Percentiles rank a stretch among this genome's conserved stretches.
phyloP scores from a whole-genome alignment of 2,329 filamentous ascomycete species.

The Helotiales sp. region DNA sequence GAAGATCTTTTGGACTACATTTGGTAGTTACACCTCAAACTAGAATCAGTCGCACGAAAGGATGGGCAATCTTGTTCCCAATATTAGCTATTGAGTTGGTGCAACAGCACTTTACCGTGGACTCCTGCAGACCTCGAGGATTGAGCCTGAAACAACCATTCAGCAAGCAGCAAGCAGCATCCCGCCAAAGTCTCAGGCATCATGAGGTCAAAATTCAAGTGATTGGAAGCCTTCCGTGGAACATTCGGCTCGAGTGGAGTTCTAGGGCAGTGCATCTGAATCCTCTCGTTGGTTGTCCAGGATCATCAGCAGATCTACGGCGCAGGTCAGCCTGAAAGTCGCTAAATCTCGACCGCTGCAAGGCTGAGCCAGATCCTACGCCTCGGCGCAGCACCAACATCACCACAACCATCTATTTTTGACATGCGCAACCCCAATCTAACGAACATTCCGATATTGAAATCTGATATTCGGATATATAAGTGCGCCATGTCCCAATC shows the following conservation, averaged over 20 bases:
- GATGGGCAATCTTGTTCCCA: no score
- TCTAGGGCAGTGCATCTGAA: neutral
- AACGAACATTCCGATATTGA: neutral
- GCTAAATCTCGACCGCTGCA: neutral
- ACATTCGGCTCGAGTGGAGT: neutral
- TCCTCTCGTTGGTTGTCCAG: neutral
- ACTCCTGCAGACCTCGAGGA: neutral
- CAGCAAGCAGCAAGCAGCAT: neutral
- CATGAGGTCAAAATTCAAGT: no score
- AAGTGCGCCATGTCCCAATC: neutral
- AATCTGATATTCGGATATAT: neutral
- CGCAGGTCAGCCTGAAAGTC: neutral
- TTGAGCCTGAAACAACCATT: neutral
- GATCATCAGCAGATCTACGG: no score
- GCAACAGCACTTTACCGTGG: neutral
- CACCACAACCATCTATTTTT: neutral
- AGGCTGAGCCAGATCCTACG: constrained; percentile 3
- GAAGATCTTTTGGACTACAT: constrained; percentile 25
- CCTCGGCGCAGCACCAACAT: neutral
- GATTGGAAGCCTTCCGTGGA: no score
- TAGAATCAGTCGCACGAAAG: neutral
- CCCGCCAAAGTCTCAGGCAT: neutral
- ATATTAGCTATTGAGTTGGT: neutral
- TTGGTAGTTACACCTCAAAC: neutral
- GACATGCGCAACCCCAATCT: neutral